Evolutionary conservation across 176 grass and related monocot genomes (phyloP), one percentile per base, ranked within the genome.

Genomic region (Poa pratensis): DNA sequence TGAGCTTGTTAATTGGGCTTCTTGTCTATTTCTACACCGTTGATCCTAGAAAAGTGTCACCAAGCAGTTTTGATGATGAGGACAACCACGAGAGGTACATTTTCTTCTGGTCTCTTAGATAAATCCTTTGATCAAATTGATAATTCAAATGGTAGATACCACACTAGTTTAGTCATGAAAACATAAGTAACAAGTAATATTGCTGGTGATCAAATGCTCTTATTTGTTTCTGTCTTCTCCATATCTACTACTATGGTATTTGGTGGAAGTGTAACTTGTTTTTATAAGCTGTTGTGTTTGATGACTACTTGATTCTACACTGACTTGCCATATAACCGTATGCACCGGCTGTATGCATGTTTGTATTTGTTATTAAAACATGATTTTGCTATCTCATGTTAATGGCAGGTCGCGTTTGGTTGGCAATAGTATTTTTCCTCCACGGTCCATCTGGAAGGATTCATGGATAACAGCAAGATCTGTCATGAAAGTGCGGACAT

Each of bases 401-500:
- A 87, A 74, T 86, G 35, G 48, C 88, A 98, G 96, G 91, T 84
- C 55, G 1, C 75, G 65, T 83, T 80, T 97, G 82, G 57, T 94
- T 62, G 40, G 69, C 15, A 94, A 79, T 85, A 83, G 55, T 77
- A 65, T 76, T 67, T 65, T 80, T 69, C 49, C 60, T 62, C 70
- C 85, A 67, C 73, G 48, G 14, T 95, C 96, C 9, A 76, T 98
- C 26, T 98, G 88, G 96, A 91, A 73, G 55, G 91, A 94, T 83
- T 98, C 96, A 37, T 93, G 85, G 91, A 89, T 89, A 78, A 90
- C 93, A 39, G 91, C 94, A 39, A 92, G 63, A 86, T 95, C 93
- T 53, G 91, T 98, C 23, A 94, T 92, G 86, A 95, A 90, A 90
- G 91, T 98, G 74, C 89, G 82, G 23, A 98, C 96, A 2, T 98